phyloP scores from a whole-genome alignment of 768 basidiomycete genomes.

The Tephrocybe sp. region DNA sequence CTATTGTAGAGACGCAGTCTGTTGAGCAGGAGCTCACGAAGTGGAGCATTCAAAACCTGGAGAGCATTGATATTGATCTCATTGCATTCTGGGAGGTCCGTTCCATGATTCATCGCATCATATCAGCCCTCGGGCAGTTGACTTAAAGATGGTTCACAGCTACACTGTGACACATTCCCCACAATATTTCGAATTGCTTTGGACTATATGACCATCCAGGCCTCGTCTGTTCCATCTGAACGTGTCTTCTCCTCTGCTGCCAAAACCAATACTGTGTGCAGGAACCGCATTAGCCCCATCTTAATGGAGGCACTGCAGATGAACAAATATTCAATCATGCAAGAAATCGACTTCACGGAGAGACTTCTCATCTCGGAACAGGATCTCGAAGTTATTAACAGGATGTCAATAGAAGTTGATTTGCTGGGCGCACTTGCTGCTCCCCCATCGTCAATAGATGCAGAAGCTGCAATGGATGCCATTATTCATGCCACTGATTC shows the following conservation, averaged over 20 bases:
- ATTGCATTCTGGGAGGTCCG: slow-evolving; percentile 7
- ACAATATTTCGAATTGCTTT: slow-evolving; percentile 3
- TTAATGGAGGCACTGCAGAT: slow-evolving; percentile 21
- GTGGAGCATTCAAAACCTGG: too few species aligned
- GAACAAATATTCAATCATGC: slow-evolving; percentile 8
- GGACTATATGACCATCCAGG: slow-evolving; percentile 15
- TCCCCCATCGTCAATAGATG: background rate
- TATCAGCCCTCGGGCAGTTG: too few species aligned
- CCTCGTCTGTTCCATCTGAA: slow-evolving; percentile 18
- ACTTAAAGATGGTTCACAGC: too few species aligned
- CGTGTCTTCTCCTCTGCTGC: slow-evolving; percentile 17
- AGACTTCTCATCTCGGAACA: background rate
- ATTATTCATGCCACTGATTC: background rate
- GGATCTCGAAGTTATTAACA: background rate
- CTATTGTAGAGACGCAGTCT: too few species aligned
- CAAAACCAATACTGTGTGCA: slow-evolving; percentile 10
- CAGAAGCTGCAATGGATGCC: background rate
- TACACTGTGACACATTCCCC: background rate
- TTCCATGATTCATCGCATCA: background rate
- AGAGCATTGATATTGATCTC: background rate
- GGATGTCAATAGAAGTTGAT: background rate
- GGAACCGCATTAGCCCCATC: slow-evolving; percentile 13
- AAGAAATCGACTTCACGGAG: background rate
- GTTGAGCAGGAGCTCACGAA: slow-evolving; percentile 7
- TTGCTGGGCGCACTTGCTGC: background rate